These are phyloP conservation scores for Phaeosphaeriaceae sp. DNA, from an alignment of 2,329 filamentous ascomycete species.

Conservation along the genomic window DNA sequence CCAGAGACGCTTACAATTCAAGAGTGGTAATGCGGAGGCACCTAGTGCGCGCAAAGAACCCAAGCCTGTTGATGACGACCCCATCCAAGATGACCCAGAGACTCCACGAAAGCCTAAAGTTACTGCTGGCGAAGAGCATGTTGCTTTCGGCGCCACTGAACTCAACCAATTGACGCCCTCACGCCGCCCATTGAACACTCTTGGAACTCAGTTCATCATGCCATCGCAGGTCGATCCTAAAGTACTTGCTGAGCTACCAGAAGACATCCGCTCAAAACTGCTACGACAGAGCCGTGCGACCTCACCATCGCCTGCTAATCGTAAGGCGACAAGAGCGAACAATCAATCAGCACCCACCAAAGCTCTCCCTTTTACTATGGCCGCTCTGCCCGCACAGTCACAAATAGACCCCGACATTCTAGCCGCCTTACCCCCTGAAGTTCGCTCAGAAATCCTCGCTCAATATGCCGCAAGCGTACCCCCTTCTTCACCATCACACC, in stretches of 20 bases:
- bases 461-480: conserved; percentile 62
- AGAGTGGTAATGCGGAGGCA: conserved; percentile 54
- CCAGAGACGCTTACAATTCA: conserved; percentile 80
- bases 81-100: conserved; percentile 55
- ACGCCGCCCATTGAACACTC: conserved; percentile 75
- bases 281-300: conserved; percentile 50
- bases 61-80: conserved; percentile 42
- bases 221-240: conserved; percentile 80
- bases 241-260: conserved; percentile 83
- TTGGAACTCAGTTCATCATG: conserved; percentile 90
- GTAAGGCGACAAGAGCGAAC: conserved; percentile 5
- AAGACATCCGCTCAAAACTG: conserved; percentile 79
- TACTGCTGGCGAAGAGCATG: conserved; percentile 33
- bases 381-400: conserved; percentile 66
- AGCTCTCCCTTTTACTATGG: conserved; percentile 32
- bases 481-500: conserved; percentile 36
- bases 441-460: conserved; percentile 81
- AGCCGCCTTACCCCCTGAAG: conserved; percentile 80
- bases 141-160: conserved; percentile 46
- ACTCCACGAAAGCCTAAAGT: conserved; percentile 46
- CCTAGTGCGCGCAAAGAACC: conserved; percentile 26
- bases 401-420: conserved; percentile 88
- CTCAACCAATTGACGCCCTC: conserved; percentile 56
- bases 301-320: conserved; percentile 32
- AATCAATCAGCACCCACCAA: conserved; percentile 27